These are phyloP conservation scores for Monosporozyma solicola DNA, from an alignment of 805 yeast species.

Conservation along the genomic window DNA sequence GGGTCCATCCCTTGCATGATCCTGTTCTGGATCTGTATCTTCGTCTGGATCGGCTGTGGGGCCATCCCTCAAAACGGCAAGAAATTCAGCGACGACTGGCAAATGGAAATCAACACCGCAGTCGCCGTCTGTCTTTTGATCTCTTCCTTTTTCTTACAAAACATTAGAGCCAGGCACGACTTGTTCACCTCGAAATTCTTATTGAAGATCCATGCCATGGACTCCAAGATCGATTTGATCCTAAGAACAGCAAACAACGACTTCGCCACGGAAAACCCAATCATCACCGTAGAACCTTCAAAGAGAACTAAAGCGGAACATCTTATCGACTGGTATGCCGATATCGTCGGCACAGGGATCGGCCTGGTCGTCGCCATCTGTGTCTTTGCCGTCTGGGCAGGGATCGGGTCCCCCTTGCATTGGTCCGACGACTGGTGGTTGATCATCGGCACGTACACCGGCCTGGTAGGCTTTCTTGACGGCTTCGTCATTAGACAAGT, in stretches of 20 bases:
- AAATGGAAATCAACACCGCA: slow-evolving; percentile 36
- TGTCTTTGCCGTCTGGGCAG: slow-evolving; percentile 33
- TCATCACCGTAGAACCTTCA: slow-evolving; percentile 12
- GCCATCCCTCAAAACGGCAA: slow-evolving; percentile 21
- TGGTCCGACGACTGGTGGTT: slow-evolving; percentile 38
- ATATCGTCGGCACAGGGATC: slow-evolving; percentile 35
- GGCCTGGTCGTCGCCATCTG: slow-evolving; percentile 30
- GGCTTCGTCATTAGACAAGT: slow-evolving; percentile 36
- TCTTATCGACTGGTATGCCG: slow-evolving; percentile 33
- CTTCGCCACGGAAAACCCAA: slow-evolving; percentile 19
- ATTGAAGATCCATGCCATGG: slow-evolving; percentile 18
- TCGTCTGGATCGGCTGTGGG: slow-evolving; percentile 35
- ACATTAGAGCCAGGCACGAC: slow-evolving; percentile 34
- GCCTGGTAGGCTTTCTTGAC: slow-evolving; percentile 36
- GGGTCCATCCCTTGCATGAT: slow-evolving; percentile 30
- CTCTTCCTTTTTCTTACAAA: slow-evolving; percentile 33
- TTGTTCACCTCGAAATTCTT: slow-evolving; percentile 20
- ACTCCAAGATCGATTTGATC: slow-evolving; percentile 24
- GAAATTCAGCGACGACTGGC: slow-evolving; percentile 33
- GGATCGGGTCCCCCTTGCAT: slow-evolving; percentile 30
- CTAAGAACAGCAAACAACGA: slow-evolving; percentile 17
- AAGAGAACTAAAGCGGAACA: slow-evolving; percentile 16
- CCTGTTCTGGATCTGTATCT: slow-evolving; percentile 33
- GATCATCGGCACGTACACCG: slow-evolving; percentile 40
- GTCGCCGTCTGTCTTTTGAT: slow-evolving; percentile 32